phyloP scores from a whole-genome alignment of 169 alveolate species.

The Plasmodium malariae region DNA sequence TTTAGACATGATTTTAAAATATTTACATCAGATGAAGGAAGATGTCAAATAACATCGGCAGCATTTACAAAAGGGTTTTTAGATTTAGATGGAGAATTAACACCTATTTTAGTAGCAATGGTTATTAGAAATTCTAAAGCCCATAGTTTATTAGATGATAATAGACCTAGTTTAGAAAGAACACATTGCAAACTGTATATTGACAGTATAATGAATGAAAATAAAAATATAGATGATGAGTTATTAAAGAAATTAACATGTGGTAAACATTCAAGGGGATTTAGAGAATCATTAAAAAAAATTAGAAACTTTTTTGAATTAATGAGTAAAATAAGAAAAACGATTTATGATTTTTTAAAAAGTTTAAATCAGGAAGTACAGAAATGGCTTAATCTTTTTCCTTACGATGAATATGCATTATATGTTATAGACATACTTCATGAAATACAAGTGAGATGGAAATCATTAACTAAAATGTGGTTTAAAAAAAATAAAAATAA shows the following conservation, averaged over 20 bases:
- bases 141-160: conserved; percentile 83
- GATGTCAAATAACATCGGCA: conserved; percentile 98
- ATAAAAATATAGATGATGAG: conserved; percentile 65
- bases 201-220: conserved; percentile 37
- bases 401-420: conserved; percentile 84
- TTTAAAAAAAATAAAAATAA: conserved; percentile 65
- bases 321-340: conserved; percentile 69
- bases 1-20: conserved; percentile 98
- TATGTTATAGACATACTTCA: conserved; percentile 81
- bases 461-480: conserved; percentile 75
- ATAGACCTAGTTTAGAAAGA: conserved; percentile 79
- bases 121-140: conserved; percentile 89
- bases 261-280: conserved; percentile 62
- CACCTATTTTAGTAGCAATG: conserved; percentile 96
- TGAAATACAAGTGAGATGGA: conserved; percentile 81
- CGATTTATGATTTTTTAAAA: conserved; percentile 80
- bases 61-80: conserved; percentile 98
- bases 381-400: conserved; percentile 83
- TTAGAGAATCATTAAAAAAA: conserved; percentile 73
- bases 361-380: conserved; percentile 81
- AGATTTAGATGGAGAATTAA: conserved; percentile 96
- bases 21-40: conserved; percentile 97
- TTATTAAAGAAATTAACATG: conserved; percentile 63
- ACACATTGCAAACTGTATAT: conserved; percentile 77
- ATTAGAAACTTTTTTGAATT: conserved; percentile 35